These are phyloP conservation scores for Talaromyces verruculosus DNA, from an alignment of 2,329 filamentous ascomycete genomes.

Conservation along the genomic window DNA sequence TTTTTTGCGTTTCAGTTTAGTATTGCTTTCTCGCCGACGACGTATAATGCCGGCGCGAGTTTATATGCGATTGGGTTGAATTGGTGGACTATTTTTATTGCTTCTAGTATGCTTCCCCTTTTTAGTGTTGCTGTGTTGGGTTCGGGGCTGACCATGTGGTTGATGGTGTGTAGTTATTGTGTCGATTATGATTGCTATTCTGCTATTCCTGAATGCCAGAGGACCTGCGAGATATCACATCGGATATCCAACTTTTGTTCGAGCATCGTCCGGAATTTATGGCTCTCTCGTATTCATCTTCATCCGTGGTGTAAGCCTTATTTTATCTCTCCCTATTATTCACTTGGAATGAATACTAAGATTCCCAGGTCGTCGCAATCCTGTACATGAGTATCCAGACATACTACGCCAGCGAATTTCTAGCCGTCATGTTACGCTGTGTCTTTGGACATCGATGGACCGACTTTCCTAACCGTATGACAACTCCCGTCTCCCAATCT, in stretches of 20 bases:
- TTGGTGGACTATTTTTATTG: constrained; percentile 20
- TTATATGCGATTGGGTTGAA: constrained; percentile 18
- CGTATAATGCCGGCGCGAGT: constrained; percentile 17
- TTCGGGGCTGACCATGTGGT: background rate
- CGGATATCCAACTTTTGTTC: constrained; percentile 18
- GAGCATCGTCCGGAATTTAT: constrained; percentile 7
- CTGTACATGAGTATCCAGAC: constrained; percentile 19
- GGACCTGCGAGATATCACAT: constrained; percentile 15
- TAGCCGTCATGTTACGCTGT: constrained; percentile 17
- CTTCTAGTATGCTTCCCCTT: background rate
- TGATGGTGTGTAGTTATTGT: constrained; percentile 12
- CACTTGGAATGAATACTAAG: background rate
- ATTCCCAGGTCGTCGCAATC: constrained; percentile 16
- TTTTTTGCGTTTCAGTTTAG: constrained; percentile 20
- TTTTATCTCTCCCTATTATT: too few species aligned
- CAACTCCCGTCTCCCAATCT: background rate
- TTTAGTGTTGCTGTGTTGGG: background rate
- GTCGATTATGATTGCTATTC: constrained; percentile 15
- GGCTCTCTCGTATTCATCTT: constrained; percentile 18
- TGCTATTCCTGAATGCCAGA: constrained; percentile 15
- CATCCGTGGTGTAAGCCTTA: constrained; percentile 17
- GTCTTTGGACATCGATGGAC: constrained; percentile 18
- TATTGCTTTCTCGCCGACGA: constrained; percentile 19
- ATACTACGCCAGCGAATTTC: constrained; percentile 14
- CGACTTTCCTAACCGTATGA: constrained; percentile 12